Evolutionary conservation across 306 rosid genomes (phyloP), one percentile per base, ranked within the genome.

Genomic region (Carpinus fangiana): DNA sequence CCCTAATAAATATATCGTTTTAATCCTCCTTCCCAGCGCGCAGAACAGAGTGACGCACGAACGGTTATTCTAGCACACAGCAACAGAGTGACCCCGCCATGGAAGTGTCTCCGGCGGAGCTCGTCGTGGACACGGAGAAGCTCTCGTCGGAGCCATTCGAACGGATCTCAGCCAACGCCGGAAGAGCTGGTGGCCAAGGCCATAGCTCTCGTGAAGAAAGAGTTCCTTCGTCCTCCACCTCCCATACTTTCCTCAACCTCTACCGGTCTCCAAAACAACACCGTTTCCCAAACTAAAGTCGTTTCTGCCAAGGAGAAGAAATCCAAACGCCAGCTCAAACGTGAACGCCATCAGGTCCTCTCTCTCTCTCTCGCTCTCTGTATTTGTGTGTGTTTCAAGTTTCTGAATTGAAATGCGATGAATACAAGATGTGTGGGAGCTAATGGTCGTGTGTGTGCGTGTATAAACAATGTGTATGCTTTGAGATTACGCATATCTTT

Each of bases 241-340:
- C 54, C 36, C 56, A 89, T 96, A 20, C 51, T 83, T 71, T 72
- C 80, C 18, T 62, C 86, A 9, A 73, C 55, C 74, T 86, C 80
- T 78, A 76, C 50, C 62, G 86, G 79, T 79, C 26, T 78, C 83
- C 31, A 84, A 80, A 69, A 18, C 74, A 57, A 47, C 92, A 21
- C 8, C 31, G 14, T 10, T 20, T 41, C 72, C 26, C 16, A 59
- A 23, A 34, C 78, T 71, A 83, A 78, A 53, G 50, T 88, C 2
- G 65, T 60, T 65, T 59, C 87, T 10, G 81, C 77, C 4, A 92
- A 92, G 85, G 95, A 92, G 80, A 92, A 92, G 89, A 92, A 92
- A 81, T 94, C 98, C 48, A 94, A 90, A 75, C 98, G 98, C 78
- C 98, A 94, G 60, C 90, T 90, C 85, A 94, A 94, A 86, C 97